Evolutionary conservation across 495 filamentous ascomycete genomes (phyloP), one percentile per base, ranked within the genome.

Genomic region (Lepidopterella palustris): DNA sequence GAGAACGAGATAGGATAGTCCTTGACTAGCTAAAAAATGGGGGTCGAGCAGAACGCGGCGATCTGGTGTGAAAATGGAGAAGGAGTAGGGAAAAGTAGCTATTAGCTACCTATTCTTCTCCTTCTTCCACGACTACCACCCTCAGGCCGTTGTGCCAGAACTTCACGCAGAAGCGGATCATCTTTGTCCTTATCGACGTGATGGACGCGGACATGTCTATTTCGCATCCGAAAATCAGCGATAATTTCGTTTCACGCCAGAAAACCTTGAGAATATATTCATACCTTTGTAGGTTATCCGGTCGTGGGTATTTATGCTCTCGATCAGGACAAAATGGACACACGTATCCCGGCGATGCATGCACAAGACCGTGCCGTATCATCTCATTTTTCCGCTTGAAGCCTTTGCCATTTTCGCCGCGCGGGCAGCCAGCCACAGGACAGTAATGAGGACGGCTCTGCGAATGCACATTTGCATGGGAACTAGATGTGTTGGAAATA

Each of bases 301-400:
- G 95, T 64, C 95, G 80, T 20, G 95, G 93, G 71, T 98, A 98
- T 71, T 89, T 92, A 71, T 97, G 95, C 74, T 97, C 92, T 62
- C 90, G 80, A 72, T 97, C 92, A 2, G 90, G 87, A 71, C 93
- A 98, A 70, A 97, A 97, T 1, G 93, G 93, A 73, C 95, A 98
- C 31, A 97, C 86, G 71, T 98, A 98, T 61, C 95, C 93, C 10
- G 93, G 93, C 6, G 90, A 96, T 58, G 90, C 86, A 67, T 98
- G 93, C 1, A 98, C 93, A 1, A 98, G 79, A 3, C 92, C 92
- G 75, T 98, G 93, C 20, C 93, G 82, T 60, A 97, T 96, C 95
- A 98, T 97, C 75, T 98, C 95, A 65, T 98, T 98, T 73, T 98
- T 97, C 40, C 95, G 84, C 72, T 98, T 98, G 79, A 98, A 98